A percentile compares a stretch with the other conserved stretches of the same genome.
These are phyloP conservation scores for Alnus glutinosa DNA, from an alignment of 306 rosid genomes.

Conservation along the genomic window DNA sequence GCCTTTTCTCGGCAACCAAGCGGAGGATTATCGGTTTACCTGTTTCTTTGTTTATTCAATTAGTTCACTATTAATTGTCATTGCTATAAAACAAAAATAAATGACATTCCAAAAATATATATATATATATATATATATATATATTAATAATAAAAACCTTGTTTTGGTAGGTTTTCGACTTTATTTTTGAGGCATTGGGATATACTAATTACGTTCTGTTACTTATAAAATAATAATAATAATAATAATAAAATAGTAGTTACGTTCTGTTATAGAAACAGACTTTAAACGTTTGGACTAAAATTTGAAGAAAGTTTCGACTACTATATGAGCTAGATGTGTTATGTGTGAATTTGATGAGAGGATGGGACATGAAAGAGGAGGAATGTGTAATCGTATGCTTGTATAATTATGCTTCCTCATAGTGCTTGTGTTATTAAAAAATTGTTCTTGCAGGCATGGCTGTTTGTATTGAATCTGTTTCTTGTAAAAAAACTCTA, in stretches of 20 bases:
- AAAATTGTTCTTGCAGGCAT: neutral
- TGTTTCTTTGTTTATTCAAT: neutral
- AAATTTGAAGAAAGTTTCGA: neutral
- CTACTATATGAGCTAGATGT: neutral
- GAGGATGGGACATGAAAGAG: neutral
- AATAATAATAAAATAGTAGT: neutral
- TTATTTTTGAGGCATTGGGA: neutral
- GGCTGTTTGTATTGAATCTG: neutral
- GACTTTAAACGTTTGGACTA: neutral
- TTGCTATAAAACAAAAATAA: neutral
- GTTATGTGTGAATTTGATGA: neutral
- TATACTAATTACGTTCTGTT: neutral
- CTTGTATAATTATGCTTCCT: neutral
- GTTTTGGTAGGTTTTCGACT: neutral
- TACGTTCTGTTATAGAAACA: neutral
- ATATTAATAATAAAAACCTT: too few relatives aligned
- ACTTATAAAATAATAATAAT: too few relatives aligned
- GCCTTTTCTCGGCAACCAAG: conserved; percentile 10
- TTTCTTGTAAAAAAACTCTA: neutral
- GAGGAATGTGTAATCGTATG: neutral
- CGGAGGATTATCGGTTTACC: neutral
- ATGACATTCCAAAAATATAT: too few relatives aligned
- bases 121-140: too few relatives aligned
- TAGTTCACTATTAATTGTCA: neutral
- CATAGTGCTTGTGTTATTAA: neutral